Percentiles rank a stretch among this genome's conserved stretches.
Evolutionary conservation across 306 rosid species (phyloP).

Genomic region (Gleditsia sinensis): DNA sequence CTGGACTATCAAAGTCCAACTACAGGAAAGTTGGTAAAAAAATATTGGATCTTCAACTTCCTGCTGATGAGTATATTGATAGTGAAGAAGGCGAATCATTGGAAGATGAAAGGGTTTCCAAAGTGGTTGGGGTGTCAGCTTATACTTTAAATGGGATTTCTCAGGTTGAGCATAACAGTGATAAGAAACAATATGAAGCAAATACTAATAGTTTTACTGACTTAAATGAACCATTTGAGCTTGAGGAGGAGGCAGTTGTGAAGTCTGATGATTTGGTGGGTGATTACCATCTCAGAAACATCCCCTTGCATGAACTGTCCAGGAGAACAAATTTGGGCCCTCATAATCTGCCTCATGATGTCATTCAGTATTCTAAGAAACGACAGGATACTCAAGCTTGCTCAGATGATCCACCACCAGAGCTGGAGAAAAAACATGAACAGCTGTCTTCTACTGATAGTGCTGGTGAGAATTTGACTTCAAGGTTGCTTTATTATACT

Average conservation of each 20-base stretch:
- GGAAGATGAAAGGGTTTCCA: conserved; percentile 36
- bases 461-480: conserved; percentile 42
- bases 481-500: conserved; percentile 7
- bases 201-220: conserved; percentile 40
- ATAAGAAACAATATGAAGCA: conserved; percentile 32
- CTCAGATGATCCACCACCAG: conserved; percentile 11
- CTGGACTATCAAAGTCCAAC: conserved; percentile 39
- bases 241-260: conserved; percentile 36
- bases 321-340: conserved; percentile 25
- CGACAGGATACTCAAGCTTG: conserved; percentile 28
- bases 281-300: conserved; percentile 17
- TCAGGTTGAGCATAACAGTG: conserved; percentile 31
- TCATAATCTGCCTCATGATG: conserved; percentile 22
- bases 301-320: conserved; percentile 8
- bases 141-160: conserved; percentile 43
- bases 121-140: conserved; percentile 39
- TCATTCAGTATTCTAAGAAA: conserved; percentile 18
- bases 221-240: conserved; percentile 48
- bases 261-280: conserved; percentile 26
- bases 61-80: conserved; percentile 65
- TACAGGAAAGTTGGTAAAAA: conserved; percentile 60
- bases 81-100: conserved; percentile 48
- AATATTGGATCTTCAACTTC: conserved; percentile 80
- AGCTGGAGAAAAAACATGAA: conserved; percentile 36
- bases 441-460: conserved; percentile 15